Evolutionary conservation across 805 yeast genomes (phyloP).

Genomic region (Lachancea quebecensis): DNA sequence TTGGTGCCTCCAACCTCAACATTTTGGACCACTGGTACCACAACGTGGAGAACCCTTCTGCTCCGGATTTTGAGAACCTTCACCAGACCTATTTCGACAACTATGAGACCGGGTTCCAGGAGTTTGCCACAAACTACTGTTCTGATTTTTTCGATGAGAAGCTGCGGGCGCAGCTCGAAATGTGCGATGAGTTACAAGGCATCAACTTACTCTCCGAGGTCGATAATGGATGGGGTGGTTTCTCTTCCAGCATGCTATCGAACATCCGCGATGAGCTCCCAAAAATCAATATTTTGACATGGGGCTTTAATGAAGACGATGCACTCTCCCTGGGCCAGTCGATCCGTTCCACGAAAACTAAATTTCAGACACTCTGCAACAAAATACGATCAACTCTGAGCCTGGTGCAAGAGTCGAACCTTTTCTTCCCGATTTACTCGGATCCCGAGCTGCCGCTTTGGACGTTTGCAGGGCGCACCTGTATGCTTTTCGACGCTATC

Average conservation of each 20-base stretch:
- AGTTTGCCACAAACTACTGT: slow-evolving; percentile 38
- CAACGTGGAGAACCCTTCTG: slow-evolving; percentile 21
- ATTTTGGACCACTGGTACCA: slow-evolving; percentile 54
- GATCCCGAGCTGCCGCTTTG: slow-evolving; percentile 21
- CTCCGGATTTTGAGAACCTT: slow-evolving; percentile 25
- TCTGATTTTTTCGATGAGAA: slow-evolving; percentile 50
- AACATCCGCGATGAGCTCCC: slow-evolving; percentile 63
- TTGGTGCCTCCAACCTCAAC: slow-evolving; percentile 53
- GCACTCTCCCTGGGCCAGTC: slow-evolving; percentile 11
- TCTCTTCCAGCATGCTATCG: slow-evolving; percentile 44
- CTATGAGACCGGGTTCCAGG: slow-evolving; percentile 53
- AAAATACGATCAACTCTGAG: slow-evolving; percentile 42
- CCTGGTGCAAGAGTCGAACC: slow-evolving; percentile 41
- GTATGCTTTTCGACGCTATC: slow-evolving; percentile 22
- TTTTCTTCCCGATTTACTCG: slow-evolving; percentile 49
- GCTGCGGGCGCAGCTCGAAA: slow-evolving; percentile 60
- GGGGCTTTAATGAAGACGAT: slow-evolving; percentile 38
- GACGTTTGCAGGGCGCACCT: slow-evolving; percentile 24
- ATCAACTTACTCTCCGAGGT: slow-evolving; percentile 61
- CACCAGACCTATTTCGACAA: slow-evolving; percentile 34
- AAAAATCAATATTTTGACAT: slow-evolving; percentile 39
- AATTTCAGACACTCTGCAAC: slow-evolving; percentile 25
- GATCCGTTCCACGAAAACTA: slow-evolving; percentile 9
- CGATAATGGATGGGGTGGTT: slow-evolving; percentile 84
- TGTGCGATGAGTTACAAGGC: slow-evolving; percentile 69